Evolutionary conservation across 2,329 filamentous ascomycete genomes (phyloP).

Genomic region (Arachnopeziza araneosa): DNA sequence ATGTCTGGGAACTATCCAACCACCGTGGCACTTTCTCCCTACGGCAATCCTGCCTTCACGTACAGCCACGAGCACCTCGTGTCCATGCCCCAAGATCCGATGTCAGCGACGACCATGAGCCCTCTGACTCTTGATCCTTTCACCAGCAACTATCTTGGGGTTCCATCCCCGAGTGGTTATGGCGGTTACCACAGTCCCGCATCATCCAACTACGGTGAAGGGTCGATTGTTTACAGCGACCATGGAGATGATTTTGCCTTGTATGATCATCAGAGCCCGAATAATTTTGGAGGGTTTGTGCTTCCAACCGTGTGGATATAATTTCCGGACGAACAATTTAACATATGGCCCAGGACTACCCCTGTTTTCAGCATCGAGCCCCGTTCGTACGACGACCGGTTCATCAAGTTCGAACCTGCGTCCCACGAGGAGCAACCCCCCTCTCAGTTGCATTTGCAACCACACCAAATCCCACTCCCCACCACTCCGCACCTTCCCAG

Average conservation of each 20-base stretch:
- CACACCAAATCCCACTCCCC: background rate
- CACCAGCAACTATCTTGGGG: slow-evolving; percentile 53
- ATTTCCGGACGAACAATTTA: slow-evolving; percentile 30
- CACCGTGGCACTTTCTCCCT: slow-evolving; percentile 45
- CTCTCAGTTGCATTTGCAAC: background rate
- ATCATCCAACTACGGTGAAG: slow-evolving; percentile 55
- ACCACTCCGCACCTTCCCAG: slow-evolving; percentile 16
- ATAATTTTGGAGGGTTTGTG: slow-evolving; percentile 34
- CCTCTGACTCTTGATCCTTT: slow-evolving; percentile 50
- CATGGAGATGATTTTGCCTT: slow-evolving; percentile 44
- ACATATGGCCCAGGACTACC: slow-evolving; percentile 30
- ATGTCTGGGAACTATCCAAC: slow-evolving; percentile 39
- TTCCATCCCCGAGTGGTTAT: slow-evolving; percentile 55
- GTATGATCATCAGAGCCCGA: slow-evolving; percentile 30
- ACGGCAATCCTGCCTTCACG: slow-evolving; percentile 54
- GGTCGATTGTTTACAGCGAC: slow-evolving; percentile 59
- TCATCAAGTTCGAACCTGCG: slow-evolving; percentile 24
- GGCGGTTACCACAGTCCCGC: slow-evolving; percentile 52
- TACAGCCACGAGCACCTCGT: slow-evolving; percentile 60
- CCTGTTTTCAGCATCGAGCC: slow-evolving; percentile 25
- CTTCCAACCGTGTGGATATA: slow-evolving; percentile 33
- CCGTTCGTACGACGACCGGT: slow-evolving; percentile 14
- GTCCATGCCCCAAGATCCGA: slow-evolving; percentile 44
- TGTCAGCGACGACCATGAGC: slow-evolving; percentile 44
- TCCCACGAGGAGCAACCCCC: background rate